Evolutionary conservation across 495 filamentous ascomycete species (phyloP).

Genomic region (Acidomyces sp.): DNA sequence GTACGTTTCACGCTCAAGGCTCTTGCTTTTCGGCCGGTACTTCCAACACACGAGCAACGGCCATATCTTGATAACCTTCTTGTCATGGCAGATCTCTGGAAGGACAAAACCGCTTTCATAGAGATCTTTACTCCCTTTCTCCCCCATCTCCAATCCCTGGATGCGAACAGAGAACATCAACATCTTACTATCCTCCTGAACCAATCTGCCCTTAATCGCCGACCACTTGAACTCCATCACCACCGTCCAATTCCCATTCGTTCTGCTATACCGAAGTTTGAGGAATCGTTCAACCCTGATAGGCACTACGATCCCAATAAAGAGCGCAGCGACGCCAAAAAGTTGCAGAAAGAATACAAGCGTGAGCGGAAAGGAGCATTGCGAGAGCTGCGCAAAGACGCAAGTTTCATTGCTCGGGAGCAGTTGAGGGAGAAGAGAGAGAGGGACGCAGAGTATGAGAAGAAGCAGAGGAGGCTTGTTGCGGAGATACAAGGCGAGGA

Average conservation of each 20-base stretch:
- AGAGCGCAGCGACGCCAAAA: constrained; percentile 67
- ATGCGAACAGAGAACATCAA: constrained; percentile 24
- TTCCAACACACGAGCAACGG: constrained; percentile 1
- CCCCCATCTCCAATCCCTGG: constrained; percentile 9
- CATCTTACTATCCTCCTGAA: constrained; percentile 33
- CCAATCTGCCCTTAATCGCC: constrained; percentile 47
- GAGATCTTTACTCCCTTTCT: constrained; percentile 24
- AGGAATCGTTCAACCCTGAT: constrained; percentile 84
- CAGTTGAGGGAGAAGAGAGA: constrained; percentile 83
- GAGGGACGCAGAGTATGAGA: constrained; percentile 70
- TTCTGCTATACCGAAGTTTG: constrained; percentile 84
- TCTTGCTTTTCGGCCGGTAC: constrained; percentile 25
- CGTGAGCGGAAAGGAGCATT: constrained; percentile 89
- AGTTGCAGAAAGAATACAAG: constrained; percentile 81
- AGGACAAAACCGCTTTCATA: constrained; percentile 14
- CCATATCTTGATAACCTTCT: constrained; percentile 19
- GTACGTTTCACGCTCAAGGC: constrained; percentile 69
- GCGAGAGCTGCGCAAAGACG: constrained; percentile 87
- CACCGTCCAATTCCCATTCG: constrained; percentile 83
- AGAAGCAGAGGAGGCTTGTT: constrained; percentile 81
- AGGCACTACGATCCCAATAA: constrained; percentile 91
- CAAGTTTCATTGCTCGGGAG: constrained; percentile 80
- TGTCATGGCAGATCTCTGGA: constrained; percentile 23
- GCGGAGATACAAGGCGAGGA: constrained; percentile 93
- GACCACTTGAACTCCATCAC: constrained; percentile 76